phyloP scores from a whole-genome alignment of 169 alveolate species.

The Eimeria falciformis region DNA sequence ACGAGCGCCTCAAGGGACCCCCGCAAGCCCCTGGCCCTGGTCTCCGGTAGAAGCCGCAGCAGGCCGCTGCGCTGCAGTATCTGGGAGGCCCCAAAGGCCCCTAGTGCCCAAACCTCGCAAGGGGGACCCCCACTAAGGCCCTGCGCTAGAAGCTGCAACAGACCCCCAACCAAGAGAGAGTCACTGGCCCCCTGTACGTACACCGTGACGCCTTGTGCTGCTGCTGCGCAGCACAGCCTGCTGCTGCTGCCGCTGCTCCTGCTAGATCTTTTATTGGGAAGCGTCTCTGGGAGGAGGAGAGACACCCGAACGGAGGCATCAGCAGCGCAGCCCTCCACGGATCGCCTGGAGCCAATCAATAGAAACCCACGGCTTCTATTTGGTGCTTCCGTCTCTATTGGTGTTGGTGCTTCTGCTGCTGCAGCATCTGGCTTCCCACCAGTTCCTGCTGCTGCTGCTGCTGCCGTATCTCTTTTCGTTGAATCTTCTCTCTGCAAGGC shows the following conservation, averaged over 20 bases:
- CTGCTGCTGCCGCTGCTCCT: neutral
- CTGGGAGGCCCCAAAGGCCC: slow-evolving; percentile 13
- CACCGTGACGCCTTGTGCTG: slow-evolving; percentile 1
- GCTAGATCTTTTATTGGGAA: neutral
- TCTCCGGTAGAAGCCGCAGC: slow-evolving; percentile 34
- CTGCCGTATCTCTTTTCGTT: neutral
- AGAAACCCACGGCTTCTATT: neutral
- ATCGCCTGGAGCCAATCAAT: neutral
- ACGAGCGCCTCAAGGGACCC: slow-evolving; percentile 15
- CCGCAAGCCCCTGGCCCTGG: slow-evolving; percentile 45
- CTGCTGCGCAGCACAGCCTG: slow-evolving; percentile 38
- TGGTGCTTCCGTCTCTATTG: too few relatives aligned
- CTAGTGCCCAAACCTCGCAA: slow-evolving; percentile 28
- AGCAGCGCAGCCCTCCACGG: slow-evolving; percentile 68
- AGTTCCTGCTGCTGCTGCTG: slow-evolving; percentile 9
- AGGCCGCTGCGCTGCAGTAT: slow-evolving; percentile 31
- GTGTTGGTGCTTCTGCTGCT: neutral
- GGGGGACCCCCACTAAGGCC: slow-evolving; percentile 56
- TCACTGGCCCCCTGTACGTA: slow-evolving; percentile 36
- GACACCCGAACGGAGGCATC: slow-evolving; percentile 46
- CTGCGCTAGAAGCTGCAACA: slow-evolving; percentile 39
- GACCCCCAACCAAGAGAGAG: slow-evolving; percentile 56
- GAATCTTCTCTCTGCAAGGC: neutral
- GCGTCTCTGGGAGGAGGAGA: neutral
- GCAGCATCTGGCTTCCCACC: neutral